Percentiles rank a stretch among this genome's conserved stretches.
Conservation (phyloP, 306 rosid species). For the Rosa rugosa region DNA sequence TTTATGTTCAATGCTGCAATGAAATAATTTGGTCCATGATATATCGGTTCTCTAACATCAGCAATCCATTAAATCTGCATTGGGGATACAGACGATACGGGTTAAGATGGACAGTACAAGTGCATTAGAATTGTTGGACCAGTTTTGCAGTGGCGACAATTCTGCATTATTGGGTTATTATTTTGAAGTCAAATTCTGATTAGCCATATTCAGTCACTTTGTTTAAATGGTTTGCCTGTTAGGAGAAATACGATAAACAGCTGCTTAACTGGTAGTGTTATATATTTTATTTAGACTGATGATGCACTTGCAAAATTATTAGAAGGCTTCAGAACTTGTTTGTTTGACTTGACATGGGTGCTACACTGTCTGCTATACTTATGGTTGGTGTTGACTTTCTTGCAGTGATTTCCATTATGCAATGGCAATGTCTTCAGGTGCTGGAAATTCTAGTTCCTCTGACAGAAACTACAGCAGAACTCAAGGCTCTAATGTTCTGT, state of each 20-base stretch:
- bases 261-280: not conserved
- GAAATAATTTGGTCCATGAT: not conserved
- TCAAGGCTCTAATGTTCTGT: constrained; percentile 36
- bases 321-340: not conserved
- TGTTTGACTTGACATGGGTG: not conserved
- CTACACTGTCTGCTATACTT: constrained; percentile 16
- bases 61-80: not conserved
- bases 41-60: not conserved
- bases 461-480: constrained; percentile 39
- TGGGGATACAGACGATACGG: not conserved
- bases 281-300: not conserved
- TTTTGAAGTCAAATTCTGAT: not conserved
- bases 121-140: not conserved
- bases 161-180: not conserved
- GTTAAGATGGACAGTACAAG: not conserved
- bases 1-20: not conserved
- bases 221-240: not conserved
- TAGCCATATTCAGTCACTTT: not conserved
- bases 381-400: constrained; percentile 14
- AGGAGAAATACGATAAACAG: not conserved
- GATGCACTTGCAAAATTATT: not conserved
- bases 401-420: constrained; percentile 64
- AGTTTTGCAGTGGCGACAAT: not conserved
- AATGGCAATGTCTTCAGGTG: constrained; percentile 39
- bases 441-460: constrained; percentile 49